phyloP scores from a whole-genome alignment of 331 rosid genomes.

The Pyracantha coccinea region DNA sequence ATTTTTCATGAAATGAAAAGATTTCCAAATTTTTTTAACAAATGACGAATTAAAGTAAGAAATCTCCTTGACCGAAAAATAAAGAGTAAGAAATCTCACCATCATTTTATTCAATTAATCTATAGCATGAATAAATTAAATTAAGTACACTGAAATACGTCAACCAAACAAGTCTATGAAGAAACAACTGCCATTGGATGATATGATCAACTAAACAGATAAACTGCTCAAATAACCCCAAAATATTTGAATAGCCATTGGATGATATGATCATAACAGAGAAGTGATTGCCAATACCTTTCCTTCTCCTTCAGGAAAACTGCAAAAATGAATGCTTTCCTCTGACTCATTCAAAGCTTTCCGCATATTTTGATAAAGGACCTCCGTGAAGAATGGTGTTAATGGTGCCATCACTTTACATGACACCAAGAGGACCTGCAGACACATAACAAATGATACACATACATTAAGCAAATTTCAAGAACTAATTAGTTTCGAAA shows the following conservation, averaged over 20 bases:
- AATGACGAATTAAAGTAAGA: neutral
- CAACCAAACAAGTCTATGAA: neutral
- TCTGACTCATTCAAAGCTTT: constrained; percentile 61
- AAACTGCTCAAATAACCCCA: neutral
- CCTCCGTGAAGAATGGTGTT: constrained; percentile 97
- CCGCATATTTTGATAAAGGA: constrained; percentile 82
- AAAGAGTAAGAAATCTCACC: too few species aligned
- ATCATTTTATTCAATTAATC: neutral
- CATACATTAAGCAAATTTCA: neutral
- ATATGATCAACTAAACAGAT: neutral
- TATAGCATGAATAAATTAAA: neutral
- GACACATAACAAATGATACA: neutral
- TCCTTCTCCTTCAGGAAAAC: constrained; percentile 76
- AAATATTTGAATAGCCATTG: neutral
- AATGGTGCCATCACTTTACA: constrained; percentile 99
- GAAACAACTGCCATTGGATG: too few species aligned
- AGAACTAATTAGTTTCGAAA: neutral
- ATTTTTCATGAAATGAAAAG: neutral
- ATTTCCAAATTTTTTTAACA: neutral
- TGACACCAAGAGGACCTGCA: constrained; percentile 81
- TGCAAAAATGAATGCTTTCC: constrained; percentile 86
- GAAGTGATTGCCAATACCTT: constrained; percentile 36
- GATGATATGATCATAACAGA: neutral
- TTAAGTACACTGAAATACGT: neutral
- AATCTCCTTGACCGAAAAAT: too few species aligned